phyloP scores from a whole-genome alignment of 1,284 basidiomycete species.

The Trichosporon inkin region DNA sequence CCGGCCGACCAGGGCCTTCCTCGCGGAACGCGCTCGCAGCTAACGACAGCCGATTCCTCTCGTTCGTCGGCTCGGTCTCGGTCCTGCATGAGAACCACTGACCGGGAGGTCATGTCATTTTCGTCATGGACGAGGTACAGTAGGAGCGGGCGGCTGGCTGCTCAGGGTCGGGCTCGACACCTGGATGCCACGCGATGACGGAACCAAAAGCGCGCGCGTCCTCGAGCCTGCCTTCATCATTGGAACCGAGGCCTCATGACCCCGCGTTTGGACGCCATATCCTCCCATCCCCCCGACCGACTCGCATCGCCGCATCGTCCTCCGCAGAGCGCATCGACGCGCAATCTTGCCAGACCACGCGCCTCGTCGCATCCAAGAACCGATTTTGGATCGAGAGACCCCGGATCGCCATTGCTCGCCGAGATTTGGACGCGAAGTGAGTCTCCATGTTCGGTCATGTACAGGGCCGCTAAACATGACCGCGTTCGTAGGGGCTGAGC shows the following conservation, averaged over 20 bases:
- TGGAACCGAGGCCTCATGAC: slow-evolving; percentile 1
- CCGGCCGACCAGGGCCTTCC: too few relatives aligned
- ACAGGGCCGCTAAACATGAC: not conserved
- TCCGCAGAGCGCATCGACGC: not conserved
- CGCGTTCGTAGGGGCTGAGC: not conserved
- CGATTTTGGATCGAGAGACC: not conserved
- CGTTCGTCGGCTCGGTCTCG: too few relatives aligned
- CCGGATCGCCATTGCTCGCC: not conserved
- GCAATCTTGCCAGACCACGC: not conserved
- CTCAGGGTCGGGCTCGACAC: not conserved
- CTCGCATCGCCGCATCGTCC: not conserved
- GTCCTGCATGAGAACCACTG: too few relatives aligned
- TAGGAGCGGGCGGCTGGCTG: not conserved
- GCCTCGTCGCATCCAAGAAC: not conserved
- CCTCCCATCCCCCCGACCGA: slow-evolving; percentile 1
- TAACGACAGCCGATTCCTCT: too few relatives aligned
- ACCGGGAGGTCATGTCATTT: too few relatives aligned
- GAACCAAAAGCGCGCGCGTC: slow-evolving; percentile 3
- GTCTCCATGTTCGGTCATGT: not conserved
- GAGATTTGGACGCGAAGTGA: slow-evolving; percentile 6
- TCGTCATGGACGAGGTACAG: not conserved
- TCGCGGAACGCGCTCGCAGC: too few relatives aligned
- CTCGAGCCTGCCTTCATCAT: slow-evolving; percentile 9
- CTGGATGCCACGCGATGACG: not conserved
- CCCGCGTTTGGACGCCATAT: slow-evolving; percentile 7